phyloP scores from a whole-genome alignment of 805 yeast genomes.

The Candida pseudoglaebosa region DNA sequence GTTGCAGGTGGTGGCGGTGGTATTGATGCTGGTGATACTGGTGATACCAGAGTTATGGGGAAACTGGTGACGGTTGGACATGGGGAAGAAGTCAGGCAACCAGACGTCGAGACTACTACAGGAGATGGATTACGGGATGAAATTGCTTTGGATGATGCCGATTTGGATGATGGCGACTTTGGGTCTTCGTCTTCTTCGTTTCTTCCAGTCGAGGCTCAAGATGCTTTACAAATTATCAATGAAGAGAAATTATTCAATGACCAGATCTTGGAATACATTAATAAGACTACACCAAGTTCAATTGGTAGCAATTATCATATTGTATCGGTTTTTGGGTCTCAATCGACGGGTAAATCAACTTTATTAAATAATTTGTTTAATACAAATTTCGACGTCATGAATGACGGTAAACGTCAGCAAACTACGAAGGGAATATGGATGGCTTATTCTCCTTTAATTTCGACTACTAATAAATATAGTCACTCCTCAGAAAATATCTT shows the following conservation, averaged over 20 bases:
- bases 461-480: slow-evolving; percentile 9
- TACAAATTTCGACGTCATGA: slow-evolving; percentile 91
- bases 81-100: too few species aligned
- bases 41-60: too few species aligned
- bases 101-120: too few species aligned
- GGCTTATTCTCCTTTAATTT: slow-evolving; percentile 35
- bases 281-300: slow-evolving; percentile 28
- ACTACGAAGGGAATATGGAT: slow-evolving; percentile 56
- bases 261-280: slow-evolving; percentile 31
- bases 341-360: slow-evolving; percentile 94
- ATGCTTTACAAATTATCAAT: slow-evolving; percentile 60
- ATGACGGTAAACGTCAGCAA: slow-evolving; percentile 78
- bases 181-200: slow-evolving; percentile 35
- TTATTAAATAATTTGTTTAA: slow-evolving; percentile 80
- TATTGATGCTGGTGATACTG: too few species aligned
- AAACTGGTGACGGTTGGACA: too few species aligned
- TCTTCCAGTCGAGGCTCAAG: slow-evolving; percentile 35
- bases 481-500: slow-evolving; percentile 43
- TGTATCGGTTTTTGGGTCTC: slow-evolving; percentile 95
- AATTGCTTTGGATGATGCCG: not conserved
- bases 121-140: too few species aligned
- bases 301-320: slow-evolving; percentile 79
- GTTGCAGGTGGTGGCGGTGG: too few species aligned
- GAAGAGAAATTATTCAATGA: slow-evolving; percentile 53
- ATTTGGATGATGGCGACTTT: not conserved